phyloP scores from a whole-genome alignment of 1,284 basidiomycete species.

The Cutaneotrichosporon mucoides region DNA sequence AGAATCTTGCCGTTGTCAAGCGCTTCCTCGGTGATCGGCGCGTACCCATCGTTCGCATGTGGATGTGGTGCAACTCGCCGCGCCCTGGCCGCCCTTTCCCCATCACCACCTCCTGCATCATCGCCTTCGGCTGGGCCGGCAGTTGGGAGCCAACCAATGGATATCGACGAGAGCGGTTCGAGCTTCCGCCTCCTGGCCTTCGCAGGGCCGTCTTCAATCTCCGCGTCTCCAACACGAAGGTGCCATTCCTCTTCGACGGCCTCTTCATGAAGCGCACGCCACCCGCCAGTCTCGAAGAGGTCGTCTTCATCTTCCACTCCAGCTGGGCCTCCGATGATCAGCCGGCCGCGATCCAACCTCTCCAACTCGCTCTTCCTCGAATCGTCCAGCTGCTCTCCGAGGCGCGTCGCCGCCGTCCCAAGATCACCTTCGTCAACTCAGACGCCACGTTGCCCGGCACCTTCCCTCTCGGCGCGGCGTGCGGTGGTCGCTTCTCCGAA shows the following conservation, averaged over 20 bases:
- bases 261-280: not conserved
- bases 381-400: not conserved
- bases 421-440: not conserved
- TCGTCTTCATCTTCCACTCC: slow-evolving; percentile 1
- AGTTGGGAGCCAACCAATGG: not conserved
- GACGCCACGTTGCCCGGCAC: not conserved
- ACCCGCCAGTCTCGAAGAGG: not conserved
- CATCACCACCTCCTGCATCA: not conserved
- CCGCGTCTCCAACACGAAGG: not conserved
- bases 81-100: not conserved
- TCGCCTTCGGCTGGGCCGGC: slow-evolving; percentile 1
- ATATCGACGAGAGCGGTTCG: not conserved
- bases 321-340: not conserved
- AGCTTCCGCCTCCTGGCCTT: not conserved
- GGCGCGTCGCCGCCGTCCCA: not conserved
- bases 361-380: not conserved
- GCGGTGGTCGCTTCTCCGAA: not conserved
- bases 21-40: not conserved
- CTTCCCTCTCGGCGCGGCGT: not conserved
- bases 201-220: not conserved
- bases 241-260: not conserved
- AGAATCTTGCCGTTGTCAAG: not conserved
- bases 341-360: not conserved
- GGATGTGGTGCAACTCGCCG: not conserved
- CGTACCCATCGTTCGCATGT: not conserved